These are phyloP conservation scores for Colletotrichum godetiae DNA, from an alignment of 2,329 filamentous ascomycete species.

Conservation along the genomic window DNA sequence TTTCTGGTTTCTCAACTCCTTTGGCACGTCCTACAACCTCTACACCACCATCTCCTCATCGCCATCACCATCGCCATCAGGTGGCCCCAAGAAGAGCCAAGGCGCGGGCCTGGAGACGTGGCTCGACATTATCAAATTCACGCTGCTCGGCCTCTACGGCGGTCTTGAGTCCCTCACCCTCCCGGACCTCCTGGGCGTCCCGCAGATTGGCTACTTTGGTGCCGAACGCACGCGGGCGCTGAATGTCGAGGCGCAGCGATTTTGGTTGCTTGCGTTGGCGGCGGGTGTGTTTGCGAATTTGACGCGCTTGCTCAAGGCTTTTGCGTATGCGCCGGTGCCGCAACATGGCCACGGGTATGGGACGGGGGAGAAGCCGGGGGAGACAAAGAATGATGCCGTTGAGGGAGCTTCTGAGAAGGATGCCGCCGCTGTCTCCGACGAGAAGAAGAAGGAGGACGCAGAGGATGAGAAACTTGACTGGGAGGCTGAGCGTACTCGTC, in stretches of 20 bases:
- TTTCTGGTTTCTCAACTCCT: conserved; percentile 74
- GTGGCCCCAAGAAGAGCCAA: background rate
- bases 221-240: conserved; percentile 58
- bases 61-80: conserved; percentile 33
- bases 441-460: conserved; percentile 18
- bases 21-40: conserved; percentile 60
- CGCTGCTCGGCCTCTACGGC: conserved; percentile 74
- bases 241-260: conserved; percentile 71
- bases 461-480: conserved; percentile 29
- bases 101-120: conserved; percentile 46
- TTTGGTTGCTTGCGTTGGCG: conserved; percentile 75
- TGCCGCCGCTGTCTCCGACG: background rate
- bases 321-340: conserved; percentile 50
- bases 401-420: conserved; percentile 33
- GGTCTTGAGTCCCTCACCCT: conserved; percentile 74
- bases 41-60: conserved; percentile 45
- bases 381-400: conserved; percentile 26
- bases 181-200: conserved; percentile 61
- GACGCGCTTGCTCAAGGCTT: conserved; percentile 53
- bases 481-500: conserved; percentile 49
- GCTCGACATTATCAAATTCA: conserved; percentile 67
- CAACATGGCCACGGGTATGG: conserved; percentile 43
- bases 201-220: conserved; percentile 63
- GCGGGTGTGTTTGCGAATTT: conserved; percentile 59
- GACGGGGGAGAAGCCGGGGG: conserved; percentile 28